phyloP scores from a whole-genome alignment of 2,329 filamentous ascomycete genomes.

The Nothophaeocryptopus gaeumannii region DNA sequence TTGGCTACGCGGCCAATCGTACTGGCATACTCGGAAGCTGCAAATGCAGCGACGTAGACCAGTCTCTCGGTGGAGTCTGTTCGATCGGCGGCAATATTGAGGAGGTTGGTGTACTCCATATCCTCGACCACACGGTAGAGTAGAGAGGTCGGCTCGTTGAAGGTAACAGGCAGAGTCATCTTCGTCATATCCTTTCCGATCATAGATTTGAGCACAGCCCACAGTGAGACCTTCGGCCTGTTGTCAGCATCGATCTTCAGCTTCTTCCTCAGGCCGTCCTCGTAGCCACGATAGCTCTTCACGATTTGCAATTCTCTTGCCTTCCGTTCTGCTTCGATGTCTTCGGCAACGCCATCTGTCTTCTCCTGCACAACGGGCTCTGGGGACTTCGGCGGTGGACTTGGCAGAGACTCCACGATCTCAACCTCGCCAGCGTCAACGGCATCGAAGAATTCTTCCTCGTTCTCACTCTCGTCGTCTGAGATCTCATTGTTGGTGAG shows the following conservation, averaged over 20 bases:
- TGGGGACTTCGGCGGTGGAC: constrained; percentile 36
- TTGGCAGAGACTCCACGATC: constrained; percentile 65
- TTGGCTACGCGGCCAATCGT: constrained; percentile 96
- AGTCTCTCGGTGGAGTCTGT: constrained; percentile 85
- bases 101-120: constrained; percentile 93
- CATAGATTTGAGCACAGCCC: constrained; percentile 98
- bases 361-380: constrained; percentile 24
- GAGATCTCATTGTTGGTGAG: constrained; percentile 66
- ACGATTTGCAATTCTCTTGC: constrained; percentile 63
- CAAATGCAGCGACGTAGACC: constrained; percentile 92
- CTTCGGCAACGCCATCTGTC: constrained; percentile 48
- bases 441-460: constrained; percentile 95
- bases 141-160: constrained; percentile 96
- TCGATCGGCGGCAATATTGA: constrained; percentile 83
- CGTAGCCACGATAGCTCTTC: constrained; percentile 82
- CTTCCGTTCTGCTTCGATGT: constrained; percentile 30
- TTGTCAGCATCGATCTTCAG: constrained; percentile 90
- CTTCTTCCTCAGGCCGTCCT: constrained; percentile 75
- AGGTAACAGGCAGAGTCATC: constrained; percentile 97
- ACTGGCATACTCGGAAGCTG: constrained; percentile 92
- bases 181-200: constrained; percentile 99
- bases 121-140: constrained; percentile 94
- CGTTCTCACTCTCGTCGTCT: constrained; percentile 77
- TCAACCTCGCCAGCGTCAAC: constrained; percentile 91
- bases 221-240: constrained; percentile 88